Evolutionary conservation across 441 rosid species (phyloP).

Genomic region (Lepidium campestre): DNA sequence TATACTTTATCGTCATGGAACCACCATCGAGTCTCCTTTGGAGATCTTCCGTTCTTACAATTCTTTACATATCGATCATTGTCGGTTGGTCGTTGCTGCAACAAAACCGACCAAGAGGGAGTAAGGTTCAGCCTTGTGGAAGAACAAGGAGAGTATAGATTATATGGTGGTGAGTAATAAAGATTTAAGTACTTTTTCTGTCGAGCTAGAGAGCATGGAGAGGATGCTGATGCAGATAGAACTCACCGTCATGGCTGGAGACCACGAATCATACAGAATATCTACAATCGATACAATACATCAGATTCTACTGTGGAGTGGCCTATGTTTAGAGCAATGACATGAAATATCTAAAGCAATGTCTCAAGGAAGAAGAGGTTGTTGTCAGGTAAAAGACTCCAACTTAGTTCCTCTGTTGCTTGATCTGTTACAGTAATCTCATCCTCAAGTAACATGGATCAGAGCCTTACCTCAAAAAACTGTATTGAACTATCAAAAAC

Average conservation of each 20-base stretch:
- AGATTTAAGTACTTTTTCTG: slow-evolving; percentile 53
- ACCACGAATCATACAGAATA: slow-evolving; percentile 97
- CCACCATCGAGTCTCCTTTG: slow-evolving; percentile 99
- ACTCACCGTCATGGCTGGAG: slow-evolving; percentile 98
- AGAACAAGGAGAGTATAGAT: background rate
- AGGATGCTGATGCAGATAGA: slow-evolving; percentile 98
- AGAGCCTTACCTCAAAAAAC: background rate
- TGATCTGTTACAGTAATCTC: background rate
- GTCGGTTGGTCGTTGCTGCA: slow-evolving; percentile 94
- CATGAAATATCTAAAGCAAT: background rate
- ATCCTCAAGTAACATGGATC: background rate
- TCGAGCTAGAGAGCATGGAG: slow-evolving; percentile 97
- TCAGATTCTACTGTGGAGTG: background rate
- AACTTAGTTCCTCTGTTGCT: background rate
- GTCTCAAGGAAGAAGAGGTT: background rate
- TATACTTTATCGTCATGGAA: slow-evolving; percentile 94
- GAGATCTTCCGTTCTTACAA: slow-evolving; percentile 93
- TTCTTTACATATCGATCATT: slow-evolving; percentile 93
- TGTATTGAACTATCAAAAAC: background rate
- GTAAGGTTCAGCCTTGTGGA: background rate
- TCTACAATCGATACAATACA: slow-evolving; percentile 39
- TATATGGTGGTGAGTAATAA: background rate
- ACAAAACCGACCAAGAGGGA: slow-evolving; percentile 18
- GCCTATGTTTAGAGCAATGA: background rate
- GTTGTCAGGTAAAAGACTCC: background rate